Evolutionary conservation across 192 early-diverging fungal species (phyloP).

Genomic region (Podila horticola): DNA sequence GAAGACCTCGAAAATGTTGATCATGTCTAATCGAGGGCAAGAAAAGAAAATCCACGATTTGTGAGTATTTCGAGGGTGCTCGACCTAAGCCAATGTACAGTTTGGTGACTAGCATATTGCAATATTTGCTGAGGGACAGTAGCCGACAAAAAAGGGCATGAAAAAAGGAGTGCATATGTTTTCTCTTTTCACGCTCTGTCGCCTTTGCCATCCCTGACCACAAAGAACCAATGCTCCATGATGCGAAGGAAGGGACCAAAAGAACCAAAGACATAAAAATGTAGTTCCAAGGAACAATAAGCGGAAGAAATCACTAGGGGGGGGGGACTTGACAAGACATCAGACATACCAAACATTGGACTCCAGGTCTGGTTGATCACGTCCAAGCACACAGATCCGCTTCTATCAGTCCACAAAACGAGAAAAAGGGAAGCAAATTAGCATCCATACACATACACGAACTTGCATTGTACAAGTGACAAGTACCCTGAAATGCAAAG

Average conservation of each 20-base stretch:
- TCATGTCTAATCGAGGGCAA: slow-evolving; percentile 77
- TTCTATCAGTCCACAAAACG: slow-evolving; percentile 58
- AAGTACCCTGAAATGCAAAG: neutral
- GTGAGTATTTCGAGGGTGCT: too few relatives aligned
- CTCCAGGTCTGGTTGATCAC: slow-evolving; percentile 99
- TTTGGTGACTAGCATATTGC: too few relatives aligned
- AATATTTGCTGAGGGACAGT: too few relatives aligned
- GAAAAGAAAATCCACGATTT: neutral
- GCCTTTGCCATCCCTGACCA: too few relatives aligned
- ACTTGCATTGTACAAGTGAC: neutral
- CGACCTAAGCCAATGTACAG: neutral
- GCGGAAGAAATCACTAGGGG: neutral
- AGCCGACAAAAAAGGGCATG: too few relatives aligned
- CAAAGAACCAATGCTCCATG: too few relatives aligned
- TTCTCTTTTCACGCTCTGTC: too few relatives aligned
- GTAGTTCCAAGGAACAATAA: neutral
- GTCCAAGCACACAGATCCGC: slow-evolving; percentile 98
- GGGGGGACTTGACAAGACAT: neutral
- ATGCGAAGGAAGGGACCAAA: too few relatives aligned
- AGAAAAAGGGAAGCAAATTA: neutral
- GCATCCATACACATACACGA: neutral
- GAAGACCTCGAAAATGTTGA: slow-evolving; percentile 99
- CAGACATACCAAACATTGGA: slow-evolving; percentile 93
- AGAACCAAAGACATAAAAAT: neutral
- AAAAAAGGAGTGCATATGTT: too few relatives aligned